Evolutionary conservation across 2,329 filamentous ascomycete species (phyloP).

Genomic region (Akanthomyces dipterigenus): DNA sequence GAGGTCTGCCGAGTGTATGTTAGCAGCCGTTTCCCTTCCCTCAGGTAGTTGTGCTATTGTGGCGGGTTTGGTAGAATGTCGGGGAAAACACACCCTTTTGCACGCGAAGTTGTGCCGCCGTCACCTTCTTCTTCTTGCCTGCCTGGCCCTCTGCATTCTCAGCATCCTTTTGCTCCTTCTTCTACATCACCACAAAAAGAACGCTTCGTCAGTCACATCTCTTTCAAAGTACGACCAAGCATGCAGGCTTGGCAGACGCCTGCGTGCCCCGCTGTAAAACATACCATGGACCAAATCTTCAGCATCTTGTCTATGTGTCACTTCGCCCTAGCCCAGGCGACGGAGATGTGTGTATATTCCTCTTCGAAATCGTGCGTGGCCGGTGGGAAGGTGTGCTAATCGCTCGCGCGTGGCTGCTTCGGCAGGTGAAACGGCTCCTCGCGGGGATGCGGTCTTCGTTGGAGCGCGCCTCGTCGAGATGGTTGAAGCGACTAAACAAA

Average conservation of each 20-base stretch:
- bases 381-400: background rate
- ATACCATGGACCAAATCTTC: constrained; percentile 99
- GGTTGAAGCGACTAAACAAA: background rate
- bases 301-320: constrained; percentile 60
- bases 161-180: constrained; percentile 94
- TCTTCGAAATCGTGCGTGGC: background rate
- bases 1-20: constrained; percentile 50
- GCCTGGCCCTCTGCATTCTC: constrained; percentile 70
- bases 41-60: background rate
- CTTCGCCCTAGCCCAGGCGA: constrained; percentile 15
- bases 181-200: constrained; percentile 41
- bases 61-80: background rate
- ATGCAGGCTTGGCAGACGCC: background rate
- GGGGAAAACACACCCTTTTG: constrained; percentile 66
- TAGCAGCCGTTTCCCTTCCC: background rate
- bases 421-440: background rate
- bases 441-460: background rate
- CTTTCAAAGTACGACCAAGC: background rate
- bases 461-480: background rate
- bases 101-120: constrained; percentile 86
- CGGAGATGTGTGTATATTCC: background rate
- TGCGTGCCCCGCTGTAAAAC: constrained; percentile 18
- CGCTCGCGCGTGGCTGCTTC: background rate
- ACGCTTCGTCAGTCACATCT: constrained; percentile 23
- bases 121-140: constrained; percentile 97